phyloP scores from a whole-genome alignment of 768 basidiomycete species.

The Suillus fuscotomentosus region DNA sequence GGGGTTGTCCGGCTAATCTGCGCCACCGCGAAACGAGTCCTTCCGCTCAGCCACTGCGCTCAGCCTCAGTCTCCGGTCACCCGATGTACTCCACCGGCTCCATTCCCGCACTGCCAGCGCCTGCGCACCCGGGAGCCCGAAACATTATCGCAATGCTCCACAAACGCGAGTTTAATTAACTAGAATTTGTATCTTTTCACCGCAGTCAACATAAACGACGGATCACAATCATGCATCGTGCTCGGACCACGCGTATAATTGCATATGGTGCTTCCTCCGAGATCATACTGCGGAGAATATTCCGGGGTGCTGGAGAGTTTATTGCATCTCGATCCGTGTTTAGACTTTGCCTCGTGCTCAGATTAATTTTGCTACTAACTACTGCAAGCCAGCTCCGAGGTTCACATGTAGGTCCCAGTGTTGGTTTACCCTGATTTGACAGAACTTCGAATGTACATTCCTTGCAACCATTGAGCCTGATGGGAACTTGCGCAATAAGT shows the following conservation, averaged over 20 bases:
- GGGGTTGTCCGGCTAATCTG: background rate
- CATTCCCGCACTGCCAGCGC: background rate
- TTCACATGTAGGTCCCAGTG: background rate
- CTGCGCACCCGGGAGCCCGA: no score
- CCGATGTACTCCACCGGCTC: background rate
- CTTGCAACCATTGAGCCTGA: background rate
- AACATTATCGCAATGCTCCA: background rate
- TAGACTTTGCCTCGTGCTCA: conserved; percentile 3
- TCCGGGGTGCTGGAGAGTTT: background rate
- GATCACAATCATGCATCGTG: background rate
- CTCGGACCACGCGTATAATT: background rate
- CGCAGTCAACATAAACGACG: background rate
- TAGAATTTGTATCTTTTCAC: no score
- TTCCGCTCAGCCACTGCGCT: background rate
- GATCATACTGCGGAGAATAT: background rate
- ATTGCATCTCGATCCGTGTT: background rate
- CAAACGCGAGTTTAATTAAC: background rate
- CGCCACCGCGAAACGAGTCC: background rate
- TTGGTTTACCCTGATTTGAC: background rate
- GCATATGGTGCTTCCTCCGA: background rate
- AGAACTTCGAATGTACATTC: background rate
- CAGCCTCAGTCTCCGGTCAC: background rate
- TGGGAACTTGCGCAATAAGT: background rate
- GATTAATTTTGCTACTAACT: background rate
- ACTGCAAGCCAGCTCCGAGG: background rate